Base-by-base conservation (phyloP, 805 yeast genomes). In the Kluyveromyces wickerhamii region DNA sequence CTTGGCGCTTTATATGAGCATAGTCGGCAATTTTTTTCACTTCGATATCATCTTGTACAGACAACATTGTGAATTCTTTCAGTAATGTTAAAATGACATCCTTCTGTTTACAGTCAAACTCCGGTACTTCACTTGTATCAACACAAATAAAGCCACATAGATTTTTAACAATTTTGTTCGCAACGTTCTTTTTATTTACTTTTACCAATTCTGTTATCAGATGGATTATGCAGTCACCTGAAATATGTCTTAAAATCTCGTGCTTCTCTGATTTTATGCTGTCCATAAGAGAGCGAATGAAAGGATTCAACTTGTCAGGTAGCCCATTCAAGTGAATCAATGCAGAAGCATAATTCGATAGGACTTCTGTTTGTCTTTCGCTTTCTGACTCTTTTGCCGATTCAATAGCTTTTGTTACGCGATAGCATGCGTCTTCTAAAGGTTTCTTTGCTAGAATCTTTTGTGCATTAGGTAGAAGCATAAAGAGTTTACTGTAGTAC, bases 121-220 rank as follows among this genome's bases (percentile, higher is more conserved):
- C 96, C 2, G 98, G 98, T 21, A 89, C 96, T 52, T 88, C 96
- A 3, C 92, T 74, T 0, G 96, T 86, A 54, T 89, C 98, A 21
- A 88, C 96, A 62, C 98, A 92, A 34, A 92, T 54, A 53, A 89
- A 89, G 0, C 89, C 95, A 61, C 95, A 84, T 37, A 94, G 62
- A 51, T 92, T 92, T 54, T 85, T 89, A 28, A 85, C 74, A 43
- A 94, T 81, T 54, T 92, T 92, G 47, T 85, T 94, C 2, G 89
- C 77, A 1, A 89, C 92, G 23, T 77, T 77, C n/a, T 53, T 55
- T 51, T 87, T 86, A 7, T 73, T 75, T 4, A 60, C 60, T 1
- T 53, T 53, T 22, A 74, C 66, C 36, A 94, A 70, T 41, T 72
- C 71, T n/a, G 60, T 51, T 24, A 87, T 73, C 35, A 92, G 66